A percentile compares a stretch with the other conserved stretches of the same genome.
phyloP scores from a whole-genome alignment of 2,329 filamentous ascomycete species.

The Fusarium tricinctum region DNA sequence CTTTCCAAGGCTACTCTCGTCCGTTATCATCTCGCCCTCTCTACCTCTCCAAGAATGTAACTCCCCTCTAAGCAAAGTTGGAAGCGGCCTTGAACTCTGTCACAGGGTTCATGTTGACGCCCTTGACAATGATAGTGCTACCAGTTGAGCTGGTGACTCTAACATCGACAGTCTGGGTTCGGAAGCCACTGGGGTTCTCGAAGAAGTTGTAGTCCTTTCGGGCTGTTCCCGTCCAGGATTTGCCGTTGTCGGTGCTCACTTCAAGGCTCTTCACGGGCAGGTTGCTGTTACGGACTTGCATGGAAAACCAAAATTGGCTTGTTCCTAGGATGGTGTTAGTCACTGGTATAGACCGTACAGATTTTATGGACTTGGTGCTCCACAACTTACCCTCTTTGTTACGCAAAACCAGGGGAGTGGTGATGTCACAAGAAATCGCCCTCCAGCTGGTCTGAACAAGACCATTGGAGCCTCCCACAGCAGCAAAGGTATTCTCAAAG shows the following conservation, averaged over 20 bases:
- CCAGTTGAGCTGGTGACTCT: constrained; percentile 68
- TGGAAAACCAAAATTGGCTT: constrained; percentile 55
- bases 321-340: constrained; percentile 15
- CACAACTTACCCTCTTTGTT: constrained; percentile 60
- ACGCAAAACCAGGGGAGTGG: constrained; percentile 57
- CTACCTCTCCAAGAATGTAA: not conserved
- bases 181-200: constrained; percentile 69
- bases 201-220: constrained; percentile 73
- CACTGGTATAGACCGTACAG: too few relatives aligned
- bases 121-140: constrained; percentile 64
- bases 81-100: constrained; percentile 48
- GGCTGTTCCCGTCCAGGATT: constrained; percentile 68
- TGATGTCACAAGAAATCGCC: constrained; percentile 59
- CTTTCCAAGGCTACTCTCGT: not conserved
- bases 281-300: constrained; percentile 75
- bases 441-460: constrained; percentile 55
- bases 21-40: too few relatives aligned
- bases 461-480: constrained; percentile 56
- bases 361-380: accelerated
- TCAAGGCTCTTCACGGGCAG: constrained; percentile 68
- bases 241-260: constrained; percentile 71
- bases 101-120: constrained; percentile 59
- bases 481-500: constrained; percentile 58
- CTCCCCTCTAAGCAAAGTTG: constrained; percentile 49
- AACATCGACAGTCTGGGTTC: constrained; percentile 66